Percentiles rank a stretch among this genome's conserved stretches.
phyloP scores from a whole-genome alignment of 2,329 filamentous ascomycete genomes.

The Helicocarpus griseus region DNA sequence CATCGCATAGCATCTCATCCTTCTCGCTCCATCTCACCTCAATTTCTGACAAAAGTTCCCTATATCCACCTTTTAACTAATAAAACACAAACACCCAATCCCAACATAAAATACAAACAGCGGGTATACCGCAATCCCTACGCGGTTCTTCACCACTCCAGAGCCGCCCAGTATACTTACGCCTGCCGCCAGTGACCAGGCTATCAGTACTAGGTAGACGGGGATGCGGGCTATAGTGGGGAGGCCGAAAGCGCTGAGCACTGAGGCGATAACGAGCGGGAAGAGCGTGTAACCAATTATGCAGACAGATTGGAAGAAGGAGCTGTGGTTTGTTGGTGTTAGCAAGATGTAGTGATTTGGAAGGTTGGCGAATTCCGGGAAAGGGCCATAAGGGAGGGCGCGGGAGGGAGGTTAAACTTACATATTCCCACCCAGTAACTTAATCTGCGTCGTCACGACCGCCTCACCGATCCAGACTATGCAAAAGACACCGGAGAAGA shows the following conservation, averaged over 20 bases:
- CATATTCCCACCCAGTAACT: slow-evolving; percentile 93
- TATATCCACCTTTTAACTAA: slow-evolving; percentile 54
- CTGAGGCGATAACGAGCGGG: slow-evolving; percentile 82
- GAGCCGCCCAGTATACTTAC: slow-evolving; percentile 94
- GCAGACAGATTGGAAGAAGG: slow-evolving; percentile 94
- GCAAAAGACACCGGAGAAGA: slow-evolving; percentile 94
- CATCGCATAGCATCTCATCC: not conserved
- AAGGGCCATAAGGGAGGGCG: not conserved
- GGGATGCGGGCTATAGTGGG: slow-evolving; percentile 77
- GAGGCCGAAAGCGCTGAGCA: slow-evolving; percentile 75
- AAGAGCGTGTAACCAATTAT: slow-evolving; percentile 99
- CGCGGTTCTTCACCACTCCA: slow-evolving; percentile 88
- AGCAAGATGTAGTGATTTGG: slow-evolving; percentile 4
- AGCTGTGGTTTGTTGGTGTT: slow-evolving; percentile 45
- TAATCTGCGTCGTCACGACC: slow-evolving; percentile 95
- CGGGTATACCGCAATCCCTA: slow-evolving; percentile 88
- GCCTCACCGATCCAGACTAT: slow-evolving; percentile 96
- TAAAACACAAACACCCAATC: slow-evolving; percentile 90
- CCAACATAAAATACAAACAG: slow-evolving; percentile 91
- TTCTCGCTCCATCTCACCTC: not conserved
- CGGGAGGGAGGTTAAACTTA: slow-evolving; percentile 42
- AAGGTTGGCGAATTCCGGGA: no score
- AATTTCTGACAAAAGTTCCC: no score
- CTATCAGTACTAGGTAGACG: slow-evolving; percentile 77
- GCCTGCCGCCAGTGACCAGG: slow-evolving; percentile 89